Base-by-base conservation (phyloP, 768 basidiomycete genomes). In the Leccinum sublutescens region DNA sequence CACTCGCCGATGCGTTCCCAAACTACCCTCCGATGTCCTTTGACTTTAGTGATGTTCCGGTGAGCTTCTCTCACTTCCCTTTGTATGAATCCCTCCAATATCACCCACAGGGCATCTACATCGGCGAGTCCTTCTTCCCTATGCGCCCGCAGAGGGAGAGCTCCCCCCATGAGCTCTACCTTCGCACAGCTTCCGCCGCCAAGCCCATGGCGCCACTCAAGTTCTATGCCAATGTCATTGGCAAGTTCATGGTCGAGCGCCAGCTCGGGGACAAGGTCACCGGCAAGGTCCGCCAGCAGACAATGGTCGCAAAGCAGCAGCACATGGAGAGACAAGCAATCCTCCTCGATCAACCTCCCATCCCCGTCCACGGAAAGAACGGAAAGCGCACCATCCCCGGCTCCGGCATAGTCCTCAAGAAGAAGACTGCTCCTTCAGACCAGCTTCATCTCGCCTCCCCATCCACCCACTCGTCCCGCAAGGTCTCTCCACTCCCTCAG, bases 151-250 rank as follows among this genome's bases (percentile, higher is more conserved):
- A 72, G 56, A 76, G 77, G 56, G 90, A 90, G 71, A 78, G 76
- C 60, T 69, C 78, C 2, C 77, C 80, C 8, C 88, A 91, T 64
- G 91, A 93, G 61, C 79, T 93, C 31, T 93, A 89, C 71, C 79
- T 91, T 21, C 82, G 88, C 15, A 76, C 83, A 12, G 77, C 85
- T 38, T 80, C 82, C 15, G 77, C 80, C 8, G 74, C 80, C 23
- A 86, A 84, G 69, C 84, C 81, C 52, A 82, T 77, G 62, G 82
- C 83, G 0, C 85, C 88, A 2, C 80, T 92, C 64, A 90, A 88
- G 70, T 82, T 88, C 19, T 82, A 86, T 64, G 90, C 88, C 61
- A 85, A 84, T 64, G 83, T 93, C 48, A 78, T 82, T n/a, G 88
- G 88, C 38, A 90, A 87, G 71, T 83, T 89, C 68, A 78, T 76